Percentiles rank a stretch among this genome's conserved stretches.
Evolutionary conservation across 2,329 filamentous ascomycete species (phyloP).

Genomic region (Alternaria longipes): DNA sequence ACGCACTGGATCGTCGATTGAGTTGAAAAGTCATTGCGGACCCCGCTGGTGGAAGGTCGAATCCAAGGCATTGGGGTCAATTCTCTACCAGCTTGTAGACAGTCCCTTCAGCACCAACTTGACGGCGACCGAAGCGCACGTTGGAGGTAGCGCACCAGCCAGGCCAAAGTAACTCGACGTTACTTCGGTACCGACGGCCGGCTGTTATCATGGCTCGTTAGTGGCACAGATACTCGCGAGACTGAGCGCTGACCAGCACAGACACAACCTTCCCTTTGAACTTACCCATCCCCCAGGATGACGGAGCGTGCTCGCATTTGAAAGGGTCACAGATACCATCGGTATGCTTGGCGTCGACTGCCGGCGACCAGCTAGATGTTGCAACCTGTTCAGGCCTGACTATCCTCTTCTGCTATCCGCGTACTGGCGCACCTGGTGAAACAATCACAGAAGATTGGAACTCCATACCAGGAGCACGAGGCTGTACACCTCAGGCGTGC

Average conservation of each 20-base stretch:
- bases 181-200: conserved; percentile 2
- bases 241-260: conserved; percentile 25
- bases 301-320: conserved; percentile 54
- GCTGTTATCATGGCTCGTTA: conserved; percentile 30
- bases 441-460: conserved; percentile 55
- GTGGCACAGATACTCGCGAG: conserved; percentile 15
- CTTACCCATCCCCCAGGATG: conserved; percentile 52
- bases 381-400: conserved; percentile 50
- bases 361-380: conserved; percentile 38
- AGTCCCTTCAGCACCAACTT: conserved; percentile 5
- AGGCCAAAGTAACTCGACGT: conserved; percentile 5
- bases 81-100: conserved; percentile 1
- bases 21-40: conserved; percentile 5
- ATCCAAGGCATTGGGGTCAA: conserved; percentile 1
- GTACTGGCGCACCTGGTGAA: conserved; percentile 52
- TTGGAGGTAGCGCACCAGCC: conserved; percentile 2
- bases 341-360: conserved; percentile 47
- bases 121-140: conserved; percentile 5
- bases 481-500: conserved; percentile 57
- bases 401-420: conserved; percentile 56
- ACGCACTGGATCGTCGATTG: conserved; percentile 1
- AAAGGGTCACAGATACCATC: conserved; percentile 35
- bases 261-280: conserved; percentile 44
- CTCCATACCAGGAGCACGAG: conserved; percentile 55
- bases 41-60: neutral